Conservation (phyloP, 169 alveolate genomes). For the Plasmodium vinckei region DNA sequence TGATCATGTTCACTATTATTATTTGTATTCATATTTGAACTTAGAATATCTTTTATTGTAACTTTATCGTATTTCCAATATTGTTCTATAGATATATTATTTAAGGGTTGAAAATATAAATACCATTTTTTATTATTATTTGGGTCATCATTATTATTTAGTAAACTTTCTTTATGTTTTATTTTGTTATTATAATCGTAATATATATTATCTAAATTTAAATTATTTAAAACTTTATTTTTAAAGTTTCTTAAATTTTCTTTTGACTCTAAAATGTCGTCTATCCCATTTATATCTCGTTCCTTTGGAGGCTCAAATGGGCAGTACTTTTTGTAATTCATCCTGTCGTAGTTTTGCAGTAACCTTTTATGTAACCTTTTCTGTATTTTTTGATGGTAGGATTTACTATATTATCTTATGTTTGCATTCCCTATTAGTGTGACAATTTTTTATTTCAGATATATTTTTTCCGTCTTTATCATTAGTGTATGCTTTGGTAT, state of each 20-base stretch:
- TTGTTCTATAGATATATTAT: constrained; percentile 58
- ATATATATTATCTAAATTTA: constrained; percentile 28
- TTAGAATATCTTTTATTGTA: constrained; percentile 50
- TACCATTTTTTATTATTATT: constrained; percentile 58
- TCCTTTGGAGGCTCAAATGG: constrained; percentile 42
- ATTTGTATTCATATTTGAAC: constrained; percentile 28
- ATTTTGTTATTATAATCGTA: constrained; percentile 25
- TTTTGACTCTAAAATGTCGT: constrained; percentile 25
- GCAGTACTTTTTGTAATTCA: constrained; percentile 44
- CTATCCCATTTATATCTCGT: constrained; percentile 41
- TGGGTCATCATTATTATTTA: constrained; percentile 25
- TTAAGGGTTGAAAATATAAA: constrained; percentile 60
- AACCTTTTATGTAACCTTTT: too few relatives aligned
- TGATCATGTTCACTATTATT: constrained; percentile 5
- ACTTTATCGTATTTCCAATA: constrained; percentile 77
- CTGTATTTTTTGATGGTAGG: too few relatives aligned
- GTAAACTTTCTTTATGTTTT: constrained; percentile 26
- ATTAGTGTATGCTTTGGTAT: too few relatives aligned
- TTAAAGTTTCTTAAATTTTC: constrained; percentile 16
- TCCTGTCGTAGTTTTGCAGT: neutral
- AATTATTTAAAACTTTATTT: constrained; percentile 23
- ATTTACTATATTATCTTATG: too few relatives aligned
- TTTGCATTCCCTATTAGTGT: too few relatives aligned
- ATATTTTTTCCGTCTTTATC: too few relatives aligned
- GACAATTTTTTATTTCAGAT: too few relatives aligned